phyloP scores from a whole-genome alignment of 805 yeast genomes.

The Cyberlindnera samutprakarnensis region DNA sequence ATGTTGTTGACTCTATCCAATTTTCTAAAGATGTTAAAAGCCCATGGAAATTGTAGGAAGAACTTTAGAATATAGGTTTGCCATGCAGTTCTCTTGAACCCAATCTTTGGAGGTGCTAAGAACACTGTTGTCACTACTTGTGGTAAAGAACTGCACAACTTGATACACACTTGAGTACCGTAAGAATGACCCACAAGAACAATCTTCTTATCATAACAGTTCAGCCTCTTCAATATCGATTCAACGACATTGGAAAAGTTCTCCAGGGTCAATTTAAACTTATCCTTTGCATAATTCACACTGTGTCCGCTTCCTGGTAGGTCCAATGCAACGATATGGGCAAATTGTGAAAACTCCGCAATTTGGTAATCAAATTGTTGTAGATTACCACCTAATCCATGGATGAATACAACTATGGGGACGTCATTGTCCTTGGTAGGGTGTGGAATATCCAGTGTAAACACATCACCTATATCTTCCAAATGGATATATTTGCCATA shows the following conservation, averaged over 20 bases:
- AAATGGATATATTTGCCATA: conserved; percentile 6
- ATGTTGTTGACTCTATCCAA: conserved; percentile 21
- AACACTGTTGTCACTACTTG: conserved; percentile 22
- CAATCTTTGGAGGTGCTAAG: conserved; percentile 40
- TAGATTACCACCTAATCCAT: conserved; percentile 88
- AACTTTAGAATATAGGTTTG: conserved; percentile 2
- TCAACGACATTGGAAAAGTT: conserved; percentile 12
- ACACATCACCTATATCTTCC: conserved; percentile 10
- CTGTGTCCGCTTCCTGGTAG: conserved; percentile 77
- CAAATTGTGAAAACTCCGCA: conserved; percentile 47
- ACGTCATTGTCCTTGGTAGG: too few species aligned
- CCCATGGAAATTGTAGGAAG: conserved; percentile 5
- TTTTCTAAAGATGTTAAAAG: conserved; percentile 18
- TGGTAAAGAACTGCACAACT: conserved; percentile 21
- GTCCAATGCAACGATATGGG: conserved; percentile 65
- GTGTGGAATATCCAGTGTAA: conserved; percentile 11
- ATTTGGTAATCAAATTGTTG: conserved; percentile 72
- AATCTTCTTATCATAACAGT: conserved; percentile 13
- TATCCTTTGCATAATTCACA: background rate
- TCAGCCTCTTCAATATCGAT: conserved; percentile 5
- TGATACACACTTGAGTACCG: conserved; percentile 54
- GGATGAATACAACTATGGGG: conserved; percentile 64
- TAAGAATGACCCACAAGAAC: conserved; percentile 65
- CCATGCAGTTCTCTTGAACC: conserved; percentile 3
- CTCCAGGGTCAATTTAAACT: conserved; percentile 11